These are phyloP conservation scores for Daedaleopsis sinensis DNA, from an alignment of 768 basidiomycete species.

Conservation along the genomic window DNA sequence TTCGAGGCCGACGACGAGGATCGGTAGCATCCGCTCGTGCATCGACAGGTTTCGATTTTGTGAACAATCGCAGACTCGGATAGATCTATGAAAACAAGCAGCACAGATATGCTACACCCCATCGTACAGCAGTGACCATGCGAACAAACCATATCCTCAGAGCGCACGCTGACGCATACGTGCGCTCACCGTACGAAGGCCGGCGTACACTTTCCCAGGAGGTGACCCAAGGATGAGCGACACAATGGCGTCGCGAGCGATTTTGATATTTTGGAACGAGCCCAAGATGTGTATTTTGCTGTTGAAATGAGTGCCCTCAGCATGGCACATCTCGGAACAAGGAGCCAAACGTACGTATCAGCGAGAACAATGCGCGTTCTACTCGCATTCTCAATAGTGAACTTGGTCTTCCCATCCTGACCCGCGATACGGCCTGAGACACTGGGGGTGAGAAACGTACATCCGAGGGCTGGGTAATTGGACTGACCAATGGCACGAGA, in stretches of 20 bases:
- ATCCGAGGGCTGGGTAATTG: not conserved
- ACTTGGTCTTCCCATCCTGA: constrained; percentile 98
- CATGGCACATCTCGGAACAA: too few relatives aligned
- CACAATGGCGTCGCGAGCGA: constrained; percentile 95
- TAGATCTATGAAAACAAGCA: not conserved
- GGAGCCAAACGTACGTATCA: constrained; percentile 75
- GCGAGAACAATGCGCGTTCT: constrained; percentile 98
- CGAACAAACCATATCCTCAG: constrained; percentile 30
- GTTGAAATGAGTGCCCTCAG: not conserved
- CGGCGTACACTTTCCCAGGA: constrained; percentile 92
- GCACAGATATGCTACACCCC: not conserved
- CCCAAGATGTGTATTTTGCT: constrained; percentile 99
- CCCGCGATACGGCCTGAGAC: constrained; percentile 90
- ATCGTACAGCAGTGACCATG: not conserved
- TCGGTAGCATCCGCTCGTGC: too few relatives aligned
- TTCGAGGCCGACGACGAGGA: too few relatives aligned
- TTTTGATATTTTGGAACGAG: constrained; percentile 98
- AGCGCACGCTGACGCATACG: constrained; percentile 92
- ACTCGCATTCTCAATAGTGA: constrained; percentile 96
- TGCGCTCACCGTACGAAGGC: constrained; percentile 87
- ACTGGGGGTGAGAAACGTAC: not conserved
- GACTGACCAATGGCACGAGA: constrained; percentile 91
- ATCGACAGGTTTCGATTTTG: too few relatives aligned
- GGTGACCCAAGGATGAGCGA: constrained; percentile 94
- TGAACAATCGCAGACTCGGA: too few relatives aligned